A percentile compares a stretch with the other conserved stretches of the same genome.
phyloP scores from a whole-genome alignment of 169 alveolate genomes.

The Plasmodium reichenowi region DNA sequence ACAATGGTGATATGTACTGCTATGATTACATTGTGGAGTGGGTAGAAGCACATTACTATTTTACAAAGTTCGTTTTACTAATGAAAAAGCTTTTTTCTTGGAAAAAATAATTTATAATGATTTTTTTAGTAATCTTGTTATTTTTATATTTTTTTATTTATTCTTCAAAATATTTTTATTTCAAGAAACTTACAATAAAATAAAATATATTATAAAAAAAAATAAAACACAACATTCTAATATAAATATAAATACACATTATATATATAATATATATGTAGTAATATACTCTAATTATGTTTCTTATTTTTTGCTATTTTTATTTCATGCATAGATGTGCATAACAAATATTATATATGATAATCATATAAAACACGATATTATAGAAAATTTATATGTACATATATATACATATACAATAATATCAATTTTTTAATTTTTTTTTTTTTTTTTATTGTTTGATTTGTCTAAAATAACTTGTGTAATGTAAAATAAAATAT shows the following conservation, averaged over 20 bases:
- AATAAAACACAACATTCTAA: conserved; percentile 1
- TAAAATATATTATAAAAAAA: neutral
- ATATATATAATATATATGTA: conserved; percentile 13
- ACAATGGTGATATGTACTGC: conserved; percentile 74
- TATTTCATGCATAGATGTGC: conserved; percentile 69
- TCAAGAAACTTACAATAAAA: neutral
- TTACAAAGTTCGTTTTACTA: conserved; percentile 24
- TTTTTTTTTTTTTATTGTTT: too few relatives aligned
- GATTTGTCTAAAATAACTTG: too few relatives aligned
- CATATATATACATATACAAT: neutral
- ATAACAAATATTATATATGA: conserved; percentile 9
- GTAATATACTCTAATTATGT: neutral
- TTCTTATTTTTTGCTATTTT: neutral
- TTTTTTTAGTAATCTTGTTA: neutral
- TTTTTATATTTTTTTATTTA: neutral
- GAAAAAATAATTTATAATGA: conserved; percentile 7
- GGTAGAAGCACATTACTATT: conserved; percentile 68
- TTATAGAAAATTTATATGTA: conserved; percentile 12
- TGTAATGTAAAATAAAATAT: too few relatives aligned
- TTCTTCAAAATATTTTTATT: neutral
- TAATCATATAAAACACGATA: conserved; percentile 3
- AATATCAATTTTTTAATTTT: neutral
- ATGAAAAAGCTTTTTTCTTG: conserved; percentile 21
- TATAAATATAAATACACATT: conserved; percentile 1
- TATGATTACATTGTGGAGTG: conserved; percentile 73